Conservation (phyloP, 345 rosid species). For the Euphorbia tirucalli region DNA sequence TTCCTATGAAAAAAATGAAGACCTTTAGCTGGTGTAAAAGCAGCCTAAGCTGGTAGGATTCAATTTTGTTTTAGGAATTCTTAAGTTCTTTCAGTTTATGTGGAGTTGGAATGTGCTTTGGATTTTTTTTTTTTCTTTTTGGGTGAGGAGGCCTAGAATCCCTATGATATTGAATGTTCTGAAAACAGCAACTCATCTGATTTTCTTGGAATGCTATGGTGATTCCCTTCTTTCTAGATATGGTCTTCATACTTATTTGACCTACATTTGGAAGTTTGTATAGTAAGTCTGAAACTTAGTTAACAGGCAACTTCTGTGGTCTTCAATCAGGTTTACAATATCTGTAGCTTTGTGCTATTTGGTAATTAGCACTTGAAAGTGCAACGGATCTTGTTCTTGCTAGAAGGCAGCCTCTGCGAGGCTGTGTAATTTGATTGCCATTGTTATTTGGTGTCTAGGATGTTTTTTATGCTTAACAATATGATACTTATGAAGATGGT, state of each 20-base stretch:
- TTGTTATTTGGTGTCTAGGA: not conserved
- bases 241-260: not conserved
- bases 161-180: not conserved
- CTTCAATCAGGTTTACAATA: not conserved
- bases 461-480: slow-evolving; percentile 5
- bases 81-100: not conserved
- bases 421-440: not conserved
- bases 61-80: not conserved
- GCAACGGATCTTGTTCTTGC: not conserved
- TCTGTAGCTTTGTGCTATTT: not conserved
- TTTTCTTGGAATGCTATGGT: not conserved
- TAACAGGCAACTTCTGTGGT: not conserved
- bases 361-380: not conserved
- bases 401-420: not conserved
- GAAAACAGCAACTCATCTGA: not conserved
- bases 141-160: not conserved
- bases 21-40: not conserved
- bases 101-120: not conserved
- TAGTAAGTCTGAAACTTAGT: not conserved
- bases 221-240: not conserved
- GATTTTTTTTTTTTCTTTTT: not conserved
- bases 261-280: slow-evolving; percentile 2
- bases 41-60: not conserved
- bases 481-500: slow-evolving; percentile 12
- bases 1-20: not conserved